These are phyloP conservation scores for Penicillium sp. DNA, from an alignment of 2,329 filamentous ascomycete species.

Conservation along the genomic window DNA sequence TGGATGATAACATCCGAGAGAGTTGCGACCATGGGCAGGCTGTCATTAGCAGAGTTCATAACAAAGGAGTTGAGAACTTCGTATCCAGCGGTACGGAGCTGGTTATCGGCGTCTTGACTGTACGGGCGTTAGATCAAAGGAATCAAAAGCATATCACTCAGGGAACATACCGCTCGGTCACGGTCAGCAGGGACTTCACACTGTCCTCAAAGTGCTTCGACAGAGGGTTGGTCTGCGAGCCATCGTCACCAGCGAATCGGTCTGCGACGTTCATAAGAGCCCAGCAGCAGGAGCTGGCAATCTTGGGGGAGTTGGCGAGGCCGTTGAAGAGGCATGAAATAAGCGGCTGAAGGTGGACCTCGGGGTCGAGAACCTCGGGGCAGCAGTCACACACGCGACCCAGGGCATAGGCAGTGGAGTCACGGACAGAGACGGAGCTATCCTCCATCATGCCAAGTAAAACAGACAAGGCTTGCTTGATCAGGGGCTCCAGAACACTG, in stretches of 20 bases:
- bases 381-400: constrained; percentile 94
- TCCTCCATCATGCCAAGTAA: constrained; percentile 93
- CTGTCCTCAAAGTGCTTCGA: constrained; percentile 92
- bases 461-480: constrained; percentile 91
- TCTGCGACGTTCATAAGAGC: constrained; percentile 97
- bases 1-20: constrained; percentile 87
- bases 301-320: constrained; percentile 87
- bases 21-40: constrained; percentile 72
- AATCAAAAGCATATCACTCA: background rate
- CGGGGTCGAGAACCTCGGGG: constrained; percentile 84
- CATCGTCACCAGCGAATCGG: constrained; percentile 84
- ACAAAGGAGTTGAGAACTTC: constrained; percentile 96
- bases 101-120: constrained; percentile 72
- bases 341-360: constrained; percentile 75
- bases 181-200: constrained; percentile 76
- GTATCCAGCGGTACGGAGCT: constrained; percentile 91
- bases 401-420: constrained; percentile 92
- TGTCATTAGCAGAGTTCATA: constrained; percentile 83
- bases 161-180: constrained; percentile 68
- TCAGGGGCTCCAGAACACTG: constrained; percentile 84
- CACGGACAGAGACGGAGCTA: constrained; percentile 81
- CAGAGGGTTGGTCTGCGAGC: constrained; percentile 74
- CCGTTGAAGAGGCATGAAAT: constrained; percentile 88
- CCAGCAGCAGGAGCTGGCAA: constrained; percentile 98
- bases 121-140: constrained; percentile 12